Evolutionary conservation across 768 basidiomycete genomes (phyloP), one percentile per base, ranked within the genome.

Genomic region (Lentinula aciculospora): DNA sequence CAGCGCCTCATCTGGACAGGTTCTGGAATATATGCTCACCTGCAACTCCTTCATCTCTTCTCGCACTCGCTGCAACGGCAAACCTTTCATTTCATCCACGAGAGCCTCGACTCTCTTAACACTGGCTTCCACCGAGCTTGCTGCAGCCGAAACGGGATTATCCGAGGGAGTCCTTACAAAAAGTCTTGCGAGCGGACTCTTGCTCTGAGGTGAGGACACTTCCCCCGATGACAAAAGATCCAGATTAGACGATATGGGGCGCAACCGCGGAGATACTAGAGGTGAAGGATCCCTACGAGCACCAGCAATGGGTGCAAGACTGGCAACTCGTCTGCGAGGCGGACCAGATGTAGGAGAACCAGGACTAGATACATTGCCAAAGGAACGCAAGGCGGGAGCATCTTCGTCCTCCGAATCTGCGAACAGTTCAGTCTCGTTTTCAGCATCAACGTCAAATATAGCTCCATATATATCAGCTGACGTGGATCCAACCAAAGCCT

Each of bases 21-120:
- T 31, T 12, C 3, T 4, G 19, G 3, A 51, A 42, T 69, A 76
- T 48, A 4, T 27, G 5, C 36, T 53, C 45, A 88, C 88, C 79
- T 89, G 88, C 28, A 92, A 69, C 66, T 92, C 91, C 67, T 84
- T 89, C 81, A 94, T 87, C 68, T 93, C 89, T 2, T 87, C 86
- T 69, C 82, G 86, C 36, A 94, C 71, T 60, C 71, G 78, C 34
- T 80, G 76, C 19, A 90, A 80, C 6, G 90, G 89, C 60, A 89
- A 61, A 42, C 80, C 76, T 29, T 77, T 76, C 45, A 88, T 77
- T 50, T 84, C 82, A 46, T 89, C 86, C 58, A 91, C 64, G 58
- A 89, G 64, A 23, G 71, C 68, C 68, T 92, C 88, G 39, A 92
- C 67, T 58, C 77, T 76, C 62, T 72, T 81, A 50, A 85, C 58